Percentiles rank a stretch among this genome's conserved stretches.
Conservation (phyloP, 192 early-diverging fungal genomes). For the Coemansia sp. region DNA sequence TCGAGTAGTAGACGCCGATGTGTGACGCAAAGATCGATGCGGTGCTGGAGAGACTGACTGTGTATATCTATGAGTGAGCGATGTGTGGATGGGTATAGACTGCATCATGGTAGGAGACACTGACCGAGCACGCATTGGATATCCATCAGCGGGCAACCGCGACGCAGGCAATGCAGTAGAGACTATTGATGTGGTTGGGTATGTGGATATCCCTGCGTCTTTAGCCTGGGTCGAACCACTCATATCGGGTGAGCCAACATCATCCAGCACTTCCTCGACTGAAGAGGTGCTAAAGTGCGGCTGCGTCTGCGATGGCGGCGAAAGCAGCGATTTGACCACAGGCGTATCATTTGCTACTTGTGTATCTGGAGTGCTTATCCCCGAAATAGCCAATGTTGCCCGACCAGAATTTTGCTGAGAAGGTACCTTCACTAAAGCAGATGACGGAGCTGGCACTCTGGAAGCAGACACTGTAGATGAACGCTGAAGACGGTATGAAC, state of each 20-base stretch:
- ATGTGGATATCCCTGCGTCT: conserved; percentile 5
- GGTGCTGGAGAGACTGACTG: conserved; percentile 29
- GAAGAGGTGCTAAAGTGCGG: conserved; percentile 12
- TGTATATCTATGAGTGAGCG: conserved; percentile 30
- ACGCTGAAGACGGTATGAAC: conserved; percentile 32
- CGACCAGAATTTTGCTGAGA: background rate
- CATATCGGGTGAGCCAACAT: background rate
- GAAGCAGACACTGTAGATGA: conserved; percentile 35
- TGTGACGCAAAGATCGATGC: background rate
- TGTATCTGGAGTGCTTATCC: background rate
- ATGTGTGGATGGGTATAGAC: conserved; percentile 6
- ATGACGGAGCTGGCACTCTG: conserved; percentile 1
- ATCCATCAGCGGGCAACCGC: background rate
- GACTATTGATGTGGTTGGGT: conserved; percentile 1
- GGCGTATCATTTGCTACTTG: background rate
- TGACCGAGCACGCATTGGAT: conserved; percentile 21
- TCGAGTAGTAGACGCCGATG: conserved; percentile 16
- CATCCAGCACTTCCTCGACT: conserved; percentile 9
- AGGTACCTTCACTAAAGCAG: background rate
- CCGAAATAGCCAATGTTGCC: background rate
- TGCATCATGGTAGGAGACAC: conserved; percentile 31
- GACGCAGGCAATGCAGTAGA: background rate
- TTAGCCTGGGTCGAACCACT: background rate
- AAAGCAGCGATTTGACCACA: background rate
- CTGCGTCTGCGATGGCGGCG: background rate